Evolutionary conservation across 2,329 filamentous ascomycete genomes (phyloP), one percentile per base, ranked within the genome.

Genomic region (Zasmidium citrigriseum): DNA sequence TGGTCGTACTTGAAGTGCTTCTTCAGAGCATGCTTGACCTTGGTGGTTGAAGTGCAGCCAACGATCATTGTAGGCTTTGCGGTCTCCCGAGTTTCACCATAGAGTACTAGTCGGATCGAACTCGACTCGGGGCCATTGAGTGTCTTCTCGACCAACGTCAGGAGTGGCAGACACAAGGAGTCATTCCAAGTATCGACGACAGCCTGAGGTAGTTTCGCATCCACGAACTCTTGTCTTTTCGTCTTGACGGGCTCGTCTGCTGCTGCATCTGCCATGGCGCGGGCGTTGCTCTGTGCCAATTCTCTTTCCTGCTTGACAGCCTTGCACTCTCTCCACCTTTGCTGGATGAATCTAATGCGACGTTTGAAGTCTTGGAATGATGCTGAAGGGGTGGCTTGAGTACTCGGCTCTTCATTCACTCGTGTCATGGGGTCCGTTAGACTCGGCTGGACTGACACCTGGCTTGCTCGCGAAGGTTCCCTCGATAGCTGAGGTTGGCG

Each of bases 121-220:
- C 91, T 86, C 0, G 89, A 90, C 70, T 93, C 90, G 0, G 86
- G 83, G 51, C 89, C 89, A 63, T 84, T 84, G 67, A 92, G 87
- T 59, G 90, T 90, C 52, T 85, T 82, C 21, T 86, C 84, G 16
- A 92, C 80, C 1, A 90, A 84, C 18, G 85, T 80, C 70, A 91
- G 89, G 60, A 93, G 84, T 60, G 90, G 86, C 1, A 88, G 87
- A 78, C 91, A 89, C 57, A 91, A 75, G 2, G 82, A 82, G 1
- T 79, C 80, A 66, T 92, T 88, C 89, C 89, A 93, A 61, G 86
- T 83, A 34, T 90, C 85, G 1, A 91, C 77, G 1, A 86, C 79
- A 11, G 86, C 84, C 2, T 84, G 80, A 0, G 86, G 77, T n/a
- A 87, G 82, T 23, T 82, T 80, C 22, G 84, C 54, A 12, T 64